Percentiles rank a stretch among this genome's conserved stretches.
phyloP scores from a whole-genome alignment of 306 rosid genomes.

The Casuarina glauca region DNA sequence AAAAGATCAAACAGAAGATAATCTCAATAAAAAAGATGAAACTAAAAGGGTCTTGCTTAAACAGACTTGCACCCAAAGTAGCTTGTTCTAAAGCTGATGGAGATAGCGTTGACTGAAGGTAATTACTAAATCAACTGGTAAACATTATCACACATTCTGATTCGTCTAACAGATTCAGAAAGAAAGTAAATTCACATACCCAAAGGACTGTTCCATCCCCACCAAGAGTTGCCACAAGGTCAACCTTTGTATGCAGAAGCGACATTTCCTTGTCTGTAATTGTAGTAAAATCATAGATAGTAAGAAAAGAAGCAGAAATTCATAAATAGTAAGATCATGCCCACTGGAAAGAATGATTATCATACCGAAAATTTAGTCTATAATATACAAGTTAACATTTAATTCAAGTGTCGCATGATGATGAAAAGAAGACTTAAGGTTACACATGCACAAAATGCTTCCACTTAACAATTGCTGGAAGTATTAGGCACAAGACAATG shows the following conservation, averaged over 20 bases:
- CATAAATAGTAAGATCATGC: slow-evolving; percentile 17
- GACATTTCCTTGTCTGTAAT: slow-evolving; percentile 62
- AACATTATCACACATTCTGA: background rate
- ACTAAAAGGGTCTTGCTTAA: slow-evolving; percentile 3
- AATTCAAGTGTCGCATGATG: background rate
- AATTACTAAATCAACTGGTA: slow-evolving; percentile 8
- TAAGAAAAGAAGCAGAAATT: background rate
- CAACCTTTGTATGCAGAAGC: slow-evolving; percentile 78
- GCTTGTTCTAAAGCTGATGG: background rate
- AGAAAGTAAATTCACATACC: slow-evolving; percentile 56
- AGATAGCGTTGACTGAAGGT: background rate
- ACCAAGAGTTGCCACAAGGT: slow-evolving; percentile 91
- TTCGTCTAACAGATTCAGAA: slow-evolving; percentile 3
- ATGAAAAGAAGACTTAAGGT: background rate
- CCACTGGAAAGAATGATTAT: slow-evolving; percentile 4
- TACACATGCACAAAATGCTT: background rate
- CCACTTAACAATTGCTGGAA: slow-evolving; percentile 6
- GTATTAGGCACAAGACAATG: slow-evolving; percentile 8
- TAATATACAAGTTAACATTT: background rate
- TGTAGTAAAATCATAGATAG: slow-evolving; percentile 16
- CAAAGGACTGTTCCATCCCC: slow-evolving; percentile 98
- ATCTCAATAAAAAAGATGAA: slow-evolving; percentile 15
- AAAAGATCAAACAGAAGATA: background rate
- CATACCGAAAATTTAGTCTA: background rate
- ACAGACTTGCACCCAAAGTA: background rate